Evolutionary conservation across 2,329 filamentous ascomycete genomes (phyloP), one percentile per base, ranked within the genome.

Genomic region (Diaporthe citrichinensis): DNA sequence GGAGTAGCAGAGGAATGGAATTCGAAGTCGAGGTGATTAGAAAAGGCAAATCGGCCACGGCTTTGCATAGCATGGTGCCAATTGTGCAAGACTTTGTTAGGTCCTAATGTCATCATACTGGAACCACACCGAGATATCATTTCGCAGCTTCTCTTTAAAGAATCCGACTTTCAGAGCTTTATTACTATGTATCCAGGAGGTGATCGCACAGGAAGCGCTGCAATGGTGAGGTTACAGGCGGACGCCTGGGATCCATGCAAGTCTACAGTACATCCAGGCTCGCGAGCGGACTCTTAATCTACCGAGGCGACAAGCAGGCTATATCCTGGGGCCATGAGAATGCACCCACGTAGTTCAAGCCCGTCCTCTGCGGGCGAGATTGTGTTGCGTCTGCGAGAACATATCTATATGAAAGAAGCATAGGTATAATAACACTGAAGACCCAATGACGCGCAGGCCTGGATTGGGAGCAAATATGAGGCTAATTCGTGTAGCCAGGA

Each of bases 401-500:
- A 53, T 25, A 28, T 39, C 31, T 61, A 44, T 65, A 44, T 55
- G n/a, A 28, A 25, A 58, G 36, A 65, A 34, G 57, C 25, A 41
- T 36, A 44, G 44, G 23, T 57, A 34, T 44, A 25, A 73, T 57
- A 44, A 73, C 31, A 44, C 49, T 10, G 28, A 10, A 34, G 20
- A 34, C 39, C 58, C 46, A 73, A 57, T 73, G 36, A 46, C 39
- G 28, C 53, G 71, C 14, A 12, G 53, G 28, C 58, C 57, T 57
- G 34, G 49, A 55, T n/a, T 34, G 53, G 44, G 17, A 55, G 61
- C 44, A 61, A 44, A 73, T 28, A 67, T 55, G 67, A 72, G 58
- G 39, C 55, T 72, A 65, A 57, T 49, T 75, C 39, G 73, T 72
- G 68, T 58, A 65, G 25, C 36, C 55, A 41, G 28, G 34, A 31